Base-by-base conservation (phyloP, 179 eudicot species). In the Drosera spatulata region DNA sequence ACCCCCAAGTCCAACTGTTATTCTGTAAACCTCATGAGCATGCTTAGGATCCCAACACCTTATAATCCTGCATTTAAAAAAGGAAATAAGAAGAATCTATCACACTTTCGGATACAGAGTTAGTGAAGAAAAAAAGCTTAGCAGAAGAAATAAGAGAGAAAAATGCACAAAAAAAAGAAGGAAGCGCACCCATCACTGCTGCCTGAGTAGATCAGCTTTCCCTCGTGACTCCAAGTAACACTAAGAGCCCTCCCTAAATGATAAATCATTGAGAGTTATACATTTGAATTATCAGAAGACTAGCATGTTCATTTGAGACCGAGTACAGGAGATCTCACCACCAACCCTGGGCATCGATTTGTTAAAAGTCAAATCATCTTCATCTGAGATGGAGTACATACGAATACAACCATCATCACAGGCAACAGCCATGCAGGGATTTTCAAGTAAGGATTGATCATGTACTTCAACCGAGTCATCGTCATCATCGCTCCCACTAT, bases 381-480 rank as follows among this genome's bases (percentile, higher is more conserved):
- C 70, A 56, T 80, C 85, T 3, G 75, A 73, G 12, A 85, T 64
- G 2, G 63, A 68, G 51, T 85, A 94, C 53, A 94, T 60, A 42
- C 99, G 77, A 61, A 93, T 88, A 69, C 87, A 81, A 33, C 99
- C 99, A 77, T 93, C 97, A 61, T 90, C 99, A 70, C 99, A 93
- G 54, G 97, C 97, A 72, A 87, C 70, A 38, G 99, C 99, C 55
- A 89, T 39, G 6, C 63, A 73, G 4, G 67, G 63, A 76, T 69
- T 69, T 47, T 72, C 71, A n/a, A 48, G 48, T 5, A 55, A 61
- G 10, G 73, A 69, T 15, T 61, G 73, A 60, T 68, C 79, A 55
- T 73, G 64, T 67, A 83, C 61, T 64, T 83, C 88, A 57, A 62
- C 66, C n/a, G 66, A 49, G 47, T 75, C 77, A 41, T 56, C 73